Evolutionary conservation across 257 asterid genomes (phyloP).

Genomic region (Nicotiana paniculata): DNA sequence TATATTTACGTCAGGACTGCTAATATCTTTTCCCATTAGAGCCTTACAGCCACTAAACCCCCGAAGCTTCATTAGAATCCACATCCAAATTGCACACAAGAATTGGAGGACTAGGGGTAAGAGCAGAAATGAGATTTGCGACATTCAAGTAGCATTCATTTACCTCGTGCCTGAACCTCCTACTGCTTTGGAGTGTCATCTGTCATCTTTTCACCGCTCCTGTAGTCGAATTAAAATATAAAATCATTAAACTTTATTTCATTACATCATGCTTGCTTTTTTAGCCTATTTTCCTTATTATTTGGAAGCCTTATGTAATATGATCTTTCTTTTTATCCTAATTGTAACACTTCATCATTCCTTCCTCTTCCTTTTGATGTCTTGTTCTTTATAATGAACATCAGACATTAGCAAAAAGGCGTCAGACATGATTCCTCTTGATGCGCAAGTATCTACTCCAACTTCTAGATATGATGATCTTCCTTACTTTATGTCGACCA

Average conservation of each 20-base stretch:
- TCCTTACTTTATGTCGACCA: neutral
- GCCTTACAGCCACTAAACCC: no score
- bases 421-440: neutral
- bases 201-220: neutral
- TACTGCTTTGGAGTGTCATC: neutral
- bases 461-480: neutral
- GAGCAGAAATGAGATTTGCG: neutral
- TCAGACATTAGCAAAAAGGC: neutral
- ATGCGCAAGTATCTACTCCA: neutral
- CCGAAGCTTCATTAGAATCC: neutral
- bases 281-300: no score
- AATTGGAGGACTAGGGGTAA: neutral
- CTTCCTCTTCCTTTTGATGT: neutral
- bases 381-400: no score
- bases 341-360: neutral
- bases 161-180: neutral
- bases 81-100: neutral
- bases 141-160: neutral
- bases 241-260: neutral
- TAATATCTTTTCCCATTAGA: no score
- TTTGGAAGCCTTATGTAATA: no score
- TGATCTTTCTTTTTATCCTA: neutral
- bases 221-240: no score
- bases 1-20: no score
- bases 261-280: no score